phyloP scores from a whole-genome alignment of 371 early-diverging fungal species.

The Thermomucor indicae-seudaticae region DNA sequence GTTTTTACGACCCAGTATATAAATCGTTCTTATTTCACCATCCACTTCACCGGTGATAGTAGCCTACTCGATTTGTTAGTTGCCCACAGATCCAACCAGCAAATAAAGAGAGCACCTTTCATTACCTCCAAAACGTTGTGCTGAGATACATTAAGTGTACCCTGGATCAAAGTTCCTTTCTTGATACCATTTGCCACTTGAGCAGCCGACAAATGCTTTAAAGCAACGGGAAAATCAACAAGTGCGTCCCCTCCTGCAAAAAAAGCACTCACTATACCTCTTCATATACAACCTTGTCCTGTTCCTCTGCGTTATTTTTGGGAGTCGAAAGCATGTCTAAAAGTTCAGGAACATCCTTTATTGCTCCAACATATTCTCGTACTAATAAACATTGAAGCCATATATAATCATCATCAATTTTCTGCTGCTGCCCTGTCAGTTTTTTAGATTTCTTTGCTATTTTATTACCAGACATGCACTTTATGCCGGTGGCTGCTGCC shows the following conservation, averaged over 20 bases:
- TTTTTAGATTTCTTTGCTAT: not conserved
- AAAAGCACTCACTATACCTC: conserved; percentile 41
- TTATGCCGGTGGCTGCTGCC: conserved; percentile 62
- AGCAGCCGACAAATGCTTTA: conserved; percentile 63
- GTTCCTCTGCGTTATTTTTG: conserved; percentile 27
- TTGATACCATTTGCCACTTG: conserved; percentile 86
- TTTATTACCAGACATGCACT: conserved; percentile 53
- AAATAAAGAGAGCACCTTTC: not conserved
- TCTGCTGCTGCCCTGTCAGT: too few species aligned
- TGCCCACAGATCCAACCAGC: not conserved
- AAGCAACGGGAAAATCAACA: not conserved
- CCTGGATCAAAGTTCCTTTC: conserved; percentile 75
- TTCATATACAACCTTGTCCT: conserved; percentile 51
- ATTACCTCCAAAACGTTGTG: conserved; percentile 83
- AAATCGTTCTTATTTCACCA: conserved; percentile 68
- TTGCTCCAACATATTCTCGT: conserved; percentile 45
- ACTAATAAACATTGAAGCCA: conserved; percentile 25
- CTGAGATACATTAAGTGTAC: conserved; percentile 72
- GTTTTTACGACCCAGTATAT: conserved; percentile 77
- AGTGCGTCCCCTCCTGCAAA: too few species aligned
- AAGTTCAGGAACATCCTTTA: conserved; percentile 70
- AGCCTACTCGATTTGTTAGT: conserved; percentile 39
- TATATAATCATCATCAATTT: too few species aligned
- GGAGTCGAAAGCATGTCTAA: conserved; percentile 83
- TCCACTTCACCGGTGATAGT: conserved; percentile 72